These are phyloP conservation scores for Penicillium cataractarum DNA, from an alignment of 495 filamentous ascomycete species.

Conservation along the genomic window DNA sequence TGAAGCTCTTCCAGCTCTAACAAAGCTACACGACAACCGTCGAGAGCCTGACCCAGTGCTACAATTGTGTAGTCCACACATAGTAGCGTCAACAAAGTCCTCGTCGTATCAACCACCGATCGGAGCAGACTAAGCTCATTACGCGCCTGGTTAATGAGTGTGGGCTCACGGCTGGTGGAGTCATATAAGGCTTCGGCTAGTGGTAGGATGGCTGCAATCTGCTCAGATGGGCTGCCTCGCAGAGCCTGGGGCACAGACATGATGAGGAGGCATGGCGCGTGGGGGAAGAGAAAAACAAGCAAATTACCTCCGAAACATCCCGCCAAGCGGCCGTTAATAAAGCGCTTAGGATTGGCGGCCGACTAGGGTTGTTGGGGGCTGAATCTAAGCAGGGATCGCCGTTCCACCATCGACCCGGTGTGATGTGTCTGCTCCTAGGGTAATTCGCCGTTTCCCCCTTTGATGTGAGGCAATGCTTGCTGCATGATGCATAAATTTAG, in stretches of 20 bases:
- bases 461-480: not conserved
- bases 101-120: slow-evolving; percentile 7
- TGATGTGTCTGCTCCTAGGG: not conserved
- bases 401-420: not conserved
- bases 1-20: slow-evolving; percentile 21
- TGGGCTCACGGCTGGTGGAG: slow-evolving; percentile 16
- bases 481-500: not conserved
- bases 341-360: not conserved
- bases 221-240: slow-evolving; percentile 5
- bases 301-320: too few relatives aligned
- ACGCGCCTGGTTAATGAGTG: slow-evolving; percentile 18
- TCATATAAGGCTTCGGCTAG: slow-evolving; percentile 22
- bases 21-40: slow-evolving; percentile 15
- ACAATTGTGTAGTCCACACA: not conserved
- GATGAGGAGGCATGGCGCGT: slow-evolving; percentile 3
- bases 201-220: slow-evolving; percentile 15
- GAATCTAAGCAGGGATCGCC: slow-evolving; percentile 9
- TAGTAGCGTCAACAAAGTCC: slow-evolving; percentile 1
- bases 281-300: not conserved
- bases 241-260: slow-evolving; percentile 16
- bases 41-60: slow-evolving; percentile 6
- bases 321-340: not conserved
- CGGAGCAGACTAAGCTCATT: slow-evolving; percentile 23
- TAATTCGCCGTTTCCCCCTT: not conserved
- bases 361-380: not conserved